These are phyloP conservation scores for Pseudonectria foliicola DNA, from an alignment of 2,329 filamentous ascomycete species.

Conservation along the genomic window DNA sequence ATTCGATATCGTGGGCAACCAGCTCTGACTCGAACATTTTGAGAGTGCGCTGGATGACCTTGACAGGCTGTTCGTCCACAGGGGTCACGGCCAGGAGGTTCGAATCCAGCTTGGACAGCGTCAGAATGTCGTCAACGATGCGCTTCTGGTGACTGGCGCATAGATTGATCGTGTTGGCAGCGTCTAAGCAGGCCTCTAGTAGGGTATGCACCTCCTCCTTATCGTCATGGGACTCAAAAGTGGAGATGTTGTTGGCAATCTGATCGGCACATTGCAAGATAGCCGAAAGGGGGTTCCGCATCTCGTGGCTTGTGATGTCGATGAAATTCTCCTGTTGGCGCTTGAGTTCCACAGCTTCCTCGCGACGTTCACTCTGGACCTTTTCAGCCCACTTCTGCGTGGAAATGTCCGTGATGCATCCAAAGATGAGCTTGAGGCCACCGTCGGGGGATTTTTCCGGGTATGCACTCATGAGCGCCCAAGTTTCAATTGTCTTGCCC, in stretches of 20 bases:
- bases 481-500: constrained; percentile 58
- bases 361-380: constrained; percentile 67
- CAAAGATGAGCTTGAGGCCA: constrained; percentile 66
- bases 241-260: constrained; percentile 47
- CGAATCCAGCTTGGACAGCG: constrained; percentile 63
- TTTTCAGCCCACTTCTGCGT: constrained; percentile 80
- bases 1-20: constrained; percentile 61
- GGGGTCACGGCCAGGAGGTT: constrained; percentile 64
- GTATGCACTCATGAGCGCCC: constrained; percentile 71
- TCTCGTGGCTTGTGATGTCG: constrained; percentile 67
- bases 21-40: constrained; percentile 78
- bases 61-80: constrained; percentile 60
- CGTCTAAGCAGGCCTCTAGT: constrained; percentile 56
- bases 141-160: constrained; percentile 74
- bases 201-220: constrained; percentile 40
- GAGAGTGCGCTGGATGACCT: constrained; percentile 59
- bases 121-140: constrained; percentile 62
- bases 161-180: constrained; percentile 72
- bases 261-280: constrained; percentile 73
- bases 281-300: constrained; percentile 69
- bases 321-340: constrained; percentile 65
- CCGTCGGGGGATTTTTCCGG: constrained; percentile 61
- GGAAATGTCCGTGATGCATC: constrained; percentile 78
- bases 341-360: constrained; percentile 77
- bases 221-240: constrained; percentile 31